These are phyloP conservation scores for Prototheca cutis DNA, from an alignment of 163 green algal species.

Conservation along the genomic window DNA sequence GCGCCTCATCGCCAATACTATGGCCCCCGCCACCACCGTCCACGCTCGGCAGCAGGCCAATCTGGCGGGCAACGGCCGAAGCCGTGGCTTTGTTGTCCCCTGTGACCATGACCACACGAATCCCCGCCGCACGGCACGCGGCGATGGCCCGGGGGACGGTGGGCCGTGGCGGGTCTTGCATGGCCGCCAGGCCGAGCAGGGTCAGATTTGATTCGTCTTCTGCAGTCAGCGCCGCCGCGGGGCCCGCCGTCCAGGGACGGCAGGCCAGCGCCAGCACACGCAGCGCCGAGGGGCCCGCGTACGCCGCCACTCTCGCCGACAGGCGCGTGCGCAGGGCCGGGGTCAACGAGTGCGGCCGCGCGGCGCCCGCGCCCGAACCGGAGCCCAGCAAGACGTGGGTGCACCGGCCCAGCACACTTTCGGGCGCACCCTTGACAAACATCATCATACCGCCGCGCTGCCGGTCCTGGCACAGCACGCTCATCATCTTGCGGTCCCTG, in stretches of 20 bases:
- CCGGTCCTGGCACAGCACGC: conserved; percentile 44
- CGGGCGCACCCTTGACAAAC: conserved; percentile 87
- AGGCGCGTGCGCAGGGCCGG: background rate
- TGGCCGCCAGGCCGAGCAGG: conserved; percentile 70
- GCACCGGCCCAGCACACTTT: conserved; percentile 84
- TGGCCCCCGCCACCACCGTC: background rate
- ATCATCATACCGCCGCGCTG: conserved; percentile 27
- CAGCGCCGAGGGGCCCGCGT: conserved; percentile 48
- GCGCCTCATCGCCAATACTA: background rate
- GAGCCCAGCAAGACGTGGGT: conserved; percentile 61
- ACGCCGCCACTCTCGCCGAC: conserved; percentile 8
- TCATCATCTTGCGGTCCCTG: conserved; percentile 91
- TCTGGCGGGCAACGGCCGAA: conserved; percentile 43
- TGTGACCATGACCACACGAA: conserved; percentile 82
- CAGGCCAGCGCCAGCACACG: conserved; percentile 25
- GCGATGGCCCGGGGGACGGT: conserved; percentile 48
- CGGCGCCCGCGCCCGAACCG: conserved; percentile 38
- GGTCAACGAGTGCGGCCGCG: conserved; percentile 50
- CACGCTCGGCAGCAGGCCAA: conserved; percentile 27
- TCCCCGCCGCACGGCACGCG: conserved; percentile 36
- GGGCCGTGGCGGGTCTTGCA: conserved; percentile 74
- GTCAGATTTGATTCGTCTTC: conserved; percentile 68
- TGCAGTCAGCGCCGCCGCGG: background rate
- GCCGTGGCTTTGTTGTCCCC: conserved; percentile 69
- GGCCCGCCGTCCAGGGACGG: conserved; percentile 1